Evolutionary conservation across 176 grass and related monocot genomes (phyloP), one percentile per base, ranked within the genome.

Genomic region (Juncus effusus): DNA sequence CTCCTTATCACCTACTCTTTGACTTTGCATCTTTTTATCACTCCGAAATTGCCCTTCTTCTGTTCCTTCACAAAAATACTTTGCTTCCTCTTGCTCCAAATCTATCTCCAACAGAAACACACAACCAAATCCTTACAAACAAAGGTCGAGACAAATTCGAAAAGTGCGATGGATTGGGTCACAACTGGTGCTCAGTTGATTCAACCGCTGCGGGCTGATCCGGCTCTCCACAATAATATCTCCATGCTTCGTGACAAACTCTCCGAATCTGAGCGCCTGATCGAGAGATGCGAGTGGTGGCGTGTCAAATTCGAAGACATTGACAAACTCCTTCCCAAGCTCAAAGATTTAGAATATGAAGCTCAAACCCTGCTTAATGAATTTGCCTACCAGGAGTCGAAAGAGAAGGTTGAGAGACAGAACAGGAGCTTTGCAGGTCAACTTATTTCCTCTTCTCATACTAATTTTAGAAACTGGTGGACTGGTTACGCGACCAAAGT

Each of bases 231-330:
- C 49, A 64, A 1, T 1, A 8, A 45, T 10, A 13, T 67, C 63
- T 67, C 3, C 11, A 52, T 19, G 12, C 11, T 67, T 36, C 42
- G 8, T 49, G 8, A 2, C 5, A 15, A 16, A 12, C 16, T 67
- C 9, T 15, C 44, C 2, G 35, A 15, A 41, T 28, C 11, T 10
- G 44, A 0, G 16, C 50, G 9, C 19, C 63, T 67, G 5, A 67
- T 67, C 1, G 42, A 67, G 63, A 51, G 41, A 67, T 51, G 40
- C 6, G 44, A 67, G 14, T 67, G 42, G 13, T 67, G 63, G 63
- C 63, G 41, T 14, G 40, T 42, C 19, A 28, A 28, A 28, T 28
- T 28, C 19, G 16, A 67, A 12, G 4, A 6, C 4, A 51, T 67
- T 35, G 63, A 67, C n/a, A 41, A 67, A 4, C 63, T 67, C 16